Base-by-base conservation (phyloP, 2,329 filamentous ascomycete species). In the Dendrostoma leiphaemia region DNA sequence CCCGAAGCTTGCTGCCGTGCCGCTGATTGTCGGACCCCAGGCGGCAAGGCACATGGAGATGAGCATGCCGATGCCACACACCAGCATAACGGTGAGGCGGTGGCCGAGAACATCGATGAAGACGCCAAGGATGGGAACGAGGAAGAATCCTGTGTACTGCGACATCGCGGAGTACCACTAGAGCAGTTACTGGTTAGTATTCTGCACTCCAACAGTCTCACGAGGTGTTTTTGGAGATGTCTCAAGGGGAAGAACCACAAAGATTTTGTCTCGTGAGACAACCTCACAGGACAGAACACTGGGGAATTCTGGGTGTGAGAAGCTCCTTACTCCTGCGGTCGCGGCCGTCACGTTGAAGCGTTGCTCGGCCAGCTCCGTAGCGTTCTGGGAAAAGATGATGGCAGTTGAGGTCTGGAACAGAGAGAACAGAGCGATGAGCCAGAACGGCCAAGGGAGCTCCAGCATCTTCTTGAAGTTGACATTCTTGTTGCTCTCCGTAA, bases 1-100 rank as follows among this genome's bases (percentile, higher is more conserved):
- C n/a, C 79, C 83, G 32, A 85, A 85, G 1, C 78, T 74, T 0
- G 81, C 81, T 0, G 80, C 81, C 0, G 82, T 84, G 1, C 83
- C 82, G 0, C 70, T 59, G 0, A 73, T 64, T 0, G 72, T 74
- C 0, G 72, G 67, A 0, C 76, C 77, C 69, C 78, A 85, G 23
- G 77, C 80, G 1, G 81, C 73, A 0, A 84, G 65, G 32, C 71
- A 71, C 74, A 86, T 82, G 6, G 80, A 72, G 0, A 79, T 48
- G 6, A 82, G 70, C 64, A 83, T 79, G 0, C 78, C 77, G 0
- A 69, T 54, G 2, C 79, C 79, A 51, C 78, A 81, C 17, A 77
- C 57, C 0, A 67, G 60, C 57, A 76, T 68, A 2, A 79, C 59
- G 0, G 72, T 71, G 2, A 82, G 68, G 1, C 82, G 73, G 19